Base-by-base conservation (phyloP, 805 yeast species). In the Candida insectalens region DNA sequence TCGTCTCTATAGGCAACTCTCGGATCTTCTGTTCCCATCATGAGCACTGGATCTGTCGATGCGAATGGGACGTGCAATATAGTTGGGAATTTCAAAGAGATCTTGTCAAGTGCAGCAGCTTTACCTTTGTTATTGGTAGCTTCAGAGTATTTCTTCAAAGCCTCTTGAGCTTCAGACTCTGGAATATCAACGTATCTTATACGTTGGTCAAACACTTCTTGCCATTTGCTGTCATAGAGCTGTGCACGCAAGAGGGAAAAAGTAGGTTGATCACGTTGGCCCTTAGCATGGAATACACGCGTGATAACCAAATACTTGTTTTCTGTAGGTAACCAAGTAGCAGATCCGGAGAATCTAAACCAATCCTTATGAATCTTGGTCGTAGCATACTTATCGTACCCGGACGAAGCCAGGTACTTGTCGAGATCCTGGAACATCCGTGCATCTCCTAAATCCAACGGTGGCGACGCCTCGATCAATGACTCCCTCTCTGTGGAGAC, bases 291-390 rank as follows among this genome's bases (percentile, higher is more conserved):
- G 17, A 60, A 46, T 17, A 67, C 44, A 36, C 74, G 49, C 14
- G 69, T 60, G 12, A 64, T 64, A 54, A 67, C 57, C 39, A 66
- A 49, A 48, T 69, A 74, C 13, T 68, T 61, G 21, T 70, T 67
- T 40, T 68, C 69, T 23, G 63, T 62, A 28, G 62, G 65, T 19
- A 72, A 47, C 74, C 74, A 71, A n/a, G 69, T 69, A 1, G 71
- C 59, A 1, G 73, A 62, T 1, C 74, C 74, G 6, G 73, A 66
- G 33, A 67, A 61, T 33, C 63, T 55, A 39, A 46, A 66, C 75
- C 76, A 71, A 27, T 46, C 18, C 22, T 23, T 8, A 5, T 10
- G n/a, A 6, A 15, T 28, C 20, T 25, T 14, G 5, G 18, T 15
- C 8, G 12, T 16, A 5, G 16, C 19, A 12, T 15, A 26, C 26